phyloP scores from a whole-genome alignment of 176 grass and related monocot genomes.

The Calamus simplicifolius region DNA sequence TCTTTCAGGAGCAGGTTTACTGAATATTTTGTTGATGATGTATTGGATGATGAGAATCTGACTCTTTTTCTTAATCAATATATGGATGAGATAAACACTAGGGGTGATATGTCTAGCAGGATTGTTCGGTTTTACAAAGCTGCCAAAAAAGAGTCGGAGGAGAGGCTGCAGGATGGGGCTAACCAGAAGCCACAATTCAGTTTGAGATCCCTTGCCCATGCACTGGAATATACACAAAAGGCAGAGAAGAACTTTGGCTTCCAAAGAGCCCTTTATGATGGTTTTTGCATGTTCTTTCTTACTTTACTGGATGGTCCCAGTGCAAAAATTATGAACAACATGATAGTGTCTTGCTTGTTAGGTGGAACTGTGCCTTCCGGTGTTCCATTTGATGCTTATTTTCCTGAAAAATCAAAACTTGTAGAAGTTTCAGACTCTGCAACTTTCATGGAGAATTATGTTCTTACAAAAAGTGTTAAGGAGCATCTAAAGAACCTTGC shows the following conservation, averaged over 20 bases:
- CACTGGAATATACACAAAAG: conserved; percentile 56
- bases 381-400: conserved; percentile 51
- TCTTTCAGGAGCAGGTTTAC: conserved; percentile 89
- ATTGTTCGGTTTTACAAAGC: conserved; percentile 82
- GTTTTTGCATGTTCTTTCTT: conserved; percentile 99
- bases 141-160: conserved; percentile 69
- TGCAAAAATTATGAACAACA: conserved; percentile 65
- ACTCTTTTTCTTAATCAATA: conserved; percentile 72
- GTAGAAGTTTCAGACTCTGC: conserved; percentile 27
- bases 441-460: conserved; percentile 49
- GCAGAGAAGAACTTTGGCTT: conserved; percentile 63
- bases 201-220: conserved; percentile 83
- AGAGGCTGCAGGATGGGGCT: conserved; percentile 86
- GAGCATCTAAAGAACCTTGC: conserved; percentile 77
- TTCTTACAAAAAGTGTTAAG: conserved; percentile 67
- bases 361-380: conserved; percentile 37
- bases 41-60: conserved; percentile 80
- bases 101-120: conserved; percentile 36
- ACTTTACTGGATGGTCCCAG: conserved; percentile 79
- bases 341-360: conserved; percentile 48
- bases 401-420: conserved; percentile 26
- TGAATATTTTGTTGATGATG: conserved; percentile 93
- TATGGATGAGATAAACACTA: conserved; percentile 43
- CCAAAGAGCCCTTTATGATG: conserved; percentile 84
- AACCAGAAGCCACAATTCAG: conserved; percentile 95